These are phyloP conservation scores for Nemania serpens DNA, from an alignment of 2,329 filamentous ascomycete genomes.

Conservation along the genomic window DNA sequence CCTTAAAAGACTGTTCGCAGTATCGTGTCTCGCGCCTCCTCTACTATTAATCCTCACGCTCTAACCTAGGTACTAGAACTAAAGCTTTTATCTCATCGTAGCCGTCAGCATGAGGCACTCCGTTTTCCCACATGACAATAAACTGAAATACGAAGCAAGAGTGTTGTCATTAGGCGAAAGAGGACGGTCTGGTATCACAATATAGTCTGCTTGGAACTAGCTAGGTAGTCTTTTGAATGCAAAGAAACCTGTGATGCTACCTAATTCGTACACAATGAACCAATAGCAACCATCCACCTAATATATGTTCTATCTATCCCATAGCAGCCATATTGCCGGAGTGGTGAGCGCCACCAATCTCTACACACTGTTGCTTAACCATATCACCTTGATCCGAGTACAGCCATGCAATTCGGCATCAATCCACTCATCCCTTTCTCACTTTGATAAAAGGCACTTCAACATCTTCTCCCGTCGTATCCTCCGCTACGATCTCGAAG, in stretches of 20 bases:
- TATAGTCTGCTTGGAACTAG: too few species aligned
- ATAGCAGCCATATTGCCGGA: background rate
- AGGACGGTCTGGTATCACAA: too few species aligned
- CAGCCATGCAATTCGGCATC: background rate
- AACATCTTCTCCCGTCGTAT: constrained; percentile 87
- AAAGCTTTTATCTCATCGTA: too few species aligned
- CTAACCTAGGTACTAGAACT: too few species aligned
- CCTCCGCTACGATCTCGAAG: constrained; percentile 93
- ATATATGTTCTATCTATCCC: constrained; percentile 21
- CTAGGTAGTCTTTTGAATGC: too few species aligned
- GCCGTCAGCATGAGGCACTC: too few species aligned
- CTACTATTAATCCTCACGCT: too few species aligned
- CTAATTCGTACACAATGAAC: too few species aligned
- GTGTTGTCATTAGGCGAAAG: too few species aligned
- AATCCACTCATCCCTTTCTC: constrained; percentile 60
- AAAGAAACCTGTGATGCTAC: too few species aligned
- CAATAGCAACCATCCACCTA: background rate
- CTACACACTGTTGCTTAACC: constrained; percentile 8
- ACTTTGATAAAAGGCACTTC: constrained; percentile 97
- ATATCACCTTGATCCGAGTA: background rate
- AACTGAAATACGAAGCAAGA: too few species aligned
- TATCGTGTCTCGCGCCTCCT: background rate
- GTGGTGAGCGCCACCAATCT: constrained; percentile 9
- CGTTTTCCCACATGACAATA: too few species aligned
- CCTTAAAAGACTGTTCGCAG: background rate